These are phyloP conservation scores for Castanopsis chinensis DNA, from an alignment of 306 rosid genomes.

Conservation along the genomic window DNA sequence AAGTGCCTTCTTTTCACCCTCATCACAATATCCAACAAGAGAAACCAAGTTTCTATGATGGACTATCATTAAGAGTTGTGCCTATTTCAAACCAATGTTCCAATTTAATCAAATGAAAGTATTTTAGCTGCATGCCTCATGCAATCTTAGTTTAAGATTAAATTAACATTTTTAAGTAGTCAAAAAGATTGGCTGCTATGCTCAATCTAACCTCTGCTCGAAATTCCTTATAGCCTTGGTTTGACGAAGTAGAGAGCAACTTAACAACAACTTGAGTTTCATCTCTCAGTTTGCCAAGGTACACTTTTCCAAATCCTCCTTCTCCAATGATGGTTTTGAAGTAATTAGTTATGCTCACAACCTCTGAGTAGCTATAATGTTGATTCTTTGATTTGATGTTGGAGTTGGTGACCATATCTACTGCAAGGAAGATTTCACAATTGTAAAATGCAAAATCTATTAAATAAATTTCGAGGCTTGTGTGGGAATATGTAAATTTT, in stretches of 20 bases:
- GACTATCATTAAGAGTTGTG: constrained; percentile 4
- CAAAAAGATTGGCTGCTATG: no score
- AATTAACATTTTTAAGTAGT: no score
- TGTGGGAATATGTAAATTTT: neutral
- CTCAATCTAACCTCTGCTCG: constrained; percentile 1
- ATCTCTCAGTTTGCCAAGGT: constrained; percentile 15
- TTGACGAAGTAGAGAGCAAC: no score
- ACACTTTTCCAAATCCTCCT: constrained; percentile 55
- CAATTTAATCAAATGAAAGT: neutral
- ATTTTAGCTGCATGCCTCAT: no score
- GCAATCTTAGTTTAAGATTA: no score
- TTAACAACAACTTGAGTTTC: neutral
- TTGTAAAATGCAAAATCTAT: neutral
- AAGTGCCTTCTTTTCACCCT: constrained; percentile 14
- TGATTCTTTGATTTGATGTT: constrained; percentile 19
- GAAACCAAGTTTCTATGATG: constrained; percentile 33
- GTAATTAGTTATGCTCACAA: constrained; percentile 34
- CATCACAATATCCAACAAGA: constrained; percentile 25
- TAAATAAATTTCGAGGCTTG: neutral
- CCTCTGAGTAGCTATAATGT: constrained; percentile 19
- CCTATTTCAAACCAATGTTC: neutral
- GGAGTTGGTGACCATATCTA: neutral
- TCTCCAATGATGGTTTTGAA: constrained; percentile 33
- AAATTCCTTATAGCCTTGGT: no score
- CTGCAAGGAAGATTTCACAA: neutral